phyloP scores from a whole-genome alignment of 23 red algal genomes.

The Agarophyton chilense region DNA sequence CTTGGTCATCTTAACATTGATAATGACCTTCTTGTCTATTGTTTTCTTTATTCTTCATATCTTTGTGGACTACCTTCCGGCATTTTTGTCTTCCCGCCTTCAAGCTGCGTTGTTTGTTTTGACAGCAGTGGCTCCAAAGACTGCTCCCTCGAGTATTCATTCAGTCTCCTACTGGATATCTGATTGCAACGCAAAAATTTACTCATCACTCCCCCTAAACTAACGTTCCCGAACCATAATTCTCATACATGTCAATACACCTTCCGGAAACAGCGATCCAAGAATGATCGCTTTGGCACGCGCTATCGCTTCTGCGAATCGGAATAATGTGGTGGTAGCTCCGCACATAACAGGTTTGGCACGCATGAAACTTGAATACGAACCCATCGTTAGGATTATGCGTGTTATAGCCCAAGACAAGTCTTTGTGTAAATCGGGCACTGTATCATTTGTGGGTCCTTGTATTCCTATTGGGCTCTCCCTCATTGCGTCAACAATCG shows the following conservation, averaged over 20 bases:
- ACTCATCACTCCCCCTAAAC: not conserved
- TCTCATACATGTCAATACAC: slow-evolving; percentile 39
- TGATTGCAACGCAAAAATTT: slow-evolving; percentile 4
- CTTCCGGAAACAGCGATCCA: slow-evolving; percentile 46
- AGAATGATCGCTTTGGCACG: slow-evolving; percentile 37
- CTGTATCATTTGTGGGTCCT: slow-evolving; percentile 29
- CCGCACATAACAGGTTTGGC: slow-evolving; percentile 43
- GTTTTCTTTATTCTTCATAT: not conserved
- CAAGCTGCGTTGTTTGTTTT: slow-evolving; percentile 32
- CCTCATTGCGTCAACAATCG: slow-evolving; percentile 36
- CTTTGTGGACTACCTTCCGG: slow-evolving; percentile 8
- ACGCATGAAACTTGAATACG: slow-evolving; percentile 5
- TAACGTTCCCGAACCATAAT: slow-evolving; percentile 33
- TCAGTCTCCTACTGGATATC: slow-evolving; percentile 10
- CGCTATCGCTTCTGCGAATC: slow-evolving; percentile 46
- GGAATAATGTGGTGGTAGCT: slow-evolving; percentile 33
- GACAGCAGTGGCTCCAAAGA: not conserved
- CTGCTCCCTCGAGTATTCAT: not conserved
- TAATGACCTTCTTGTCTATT: not conserved
- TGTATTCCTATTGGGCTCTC: slow-evolving; percentile 54
- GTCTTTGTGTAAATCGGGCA: slow-evolving; percentile 2
- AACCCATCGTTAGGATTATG: slow-evolving; percentile 41
- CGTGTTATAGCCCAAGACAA: slow-evolving; percentile 13
- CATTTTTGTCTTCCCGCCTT: slow-evolving; percentile 7
- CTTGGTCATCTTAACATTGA: too few species aligned